Evolutionary conservation across 441 rosid species (phyloP).

Genomic region (Gossypium armourianum): DNA sequence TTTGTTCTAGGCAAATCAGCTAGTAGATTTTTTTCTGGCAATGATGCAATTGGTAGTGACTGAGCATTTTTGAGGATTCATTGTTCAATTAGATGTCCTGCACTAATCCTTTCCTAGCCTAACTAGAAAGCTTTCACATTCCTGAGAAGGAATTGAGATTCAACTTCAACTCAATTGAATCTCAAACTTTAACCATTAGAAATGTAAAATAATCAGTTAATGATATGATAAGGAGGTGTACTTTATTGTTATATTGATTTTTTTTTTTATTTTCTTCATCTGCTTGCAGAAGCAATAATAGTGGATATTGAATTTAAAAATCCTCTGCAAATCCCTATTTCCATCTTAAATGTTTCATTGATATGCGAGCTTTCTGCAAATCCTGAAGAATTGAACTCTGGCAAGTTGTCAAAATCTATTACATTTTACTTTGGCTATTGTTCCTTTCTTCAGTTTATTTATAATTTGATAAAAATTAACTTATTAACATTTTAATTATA

Average conservation of each 20-base stretch:
- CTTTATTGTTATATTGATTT: neutral
- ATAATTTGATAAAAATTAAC: constrained; percentile 6
- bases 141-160: neutral
- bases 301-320: constrained; percentile 68
- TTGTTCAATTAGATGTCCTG: neutral
- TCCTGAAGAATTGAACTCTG: constrained; percentile 51
- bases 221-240: neutral
- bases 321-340: constrained; percentile 64
- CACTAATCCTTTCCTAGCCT: neutral
- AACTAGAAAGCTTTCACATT: neutral
- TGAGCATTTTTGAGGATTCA: neutral
- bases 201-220: neutral
- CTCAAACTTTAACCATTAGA: neutral
- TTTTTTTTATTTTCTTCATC: constrained; percentile 5
- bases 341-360: constrained; percentile 59
- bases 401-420: constrained; percentile 34
- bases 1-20: neutral
- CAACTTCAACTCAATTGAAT: neutral
- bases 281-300: constrained; percentile 60
- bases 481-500: constrained; percentile 20
- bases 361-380: constrained; percentile 56
- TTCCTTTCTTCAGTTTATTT: neutral
- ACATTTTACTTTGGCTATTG: constrained; percentile 29
- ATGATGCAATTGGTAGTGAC: neutral
- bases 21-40: neutral